Conservation (phyloP, 495 filamentous ascomycete species). For the Daldinia loculata region DNA sequence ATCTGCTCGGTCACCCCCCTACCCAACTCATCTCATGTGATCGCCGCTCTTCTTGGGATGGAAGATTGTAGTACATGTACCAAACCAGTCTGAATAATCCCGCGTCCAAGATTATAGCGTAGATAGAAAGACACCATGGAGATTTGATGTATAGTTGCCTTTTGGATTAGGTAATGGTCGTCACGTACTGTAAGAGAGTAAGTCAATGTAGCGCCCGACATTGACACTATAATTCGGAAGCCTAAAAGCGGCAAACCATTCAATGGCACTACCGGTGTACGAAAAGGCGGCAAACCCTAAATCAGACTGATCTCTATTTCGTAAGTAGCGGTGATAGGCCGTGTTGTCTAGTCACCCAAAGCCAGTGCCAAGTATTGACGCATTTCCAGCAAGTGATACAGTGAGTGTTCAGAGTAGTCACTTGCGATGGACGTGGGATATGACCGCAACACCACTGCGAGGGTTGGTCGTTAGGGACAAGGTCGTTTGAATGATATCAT, state of each 20-base stretch:
- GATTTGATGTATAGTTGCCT: not conserved
- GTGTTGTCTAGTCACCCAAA: not conserved
- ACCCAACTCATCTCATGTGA: not conserved
- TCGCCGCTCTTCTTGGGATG: not conserved
- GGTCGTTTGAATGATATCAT: not conserved
- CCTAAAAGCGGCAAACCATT: not conserved
- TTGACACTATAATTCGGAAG: not conserved
- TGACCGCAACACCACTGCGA: not conserved
- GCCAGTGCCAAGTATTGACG: not conserved
- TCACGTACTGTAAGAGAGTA: not conserved
- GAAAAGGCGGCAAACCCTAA: not conserved
- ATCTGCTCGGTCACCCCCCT: not conserved
- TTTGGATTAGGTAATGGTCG: not conserved
- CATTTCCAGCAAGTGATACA: constrained; percentile 2
- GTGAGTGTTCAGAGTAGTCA: constrained; percentile 4
- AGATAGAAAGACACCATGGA: not conserved
- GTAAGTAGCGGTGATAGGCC: not conserved
- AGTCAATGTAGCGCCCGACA: not conserved
- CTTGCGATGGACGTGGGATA: not conserved
- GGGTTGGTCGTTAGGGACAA: not conserved
- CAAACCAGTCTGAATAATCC: not conserved
- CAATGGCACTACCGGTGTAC: not conserved
- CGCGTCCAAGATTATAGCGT: not conserved
- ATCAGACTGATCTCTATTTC: not conserved
- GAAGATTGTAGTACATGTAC: not conserved